phyloP scores from a whole-genome alignment of 1,139 yeast species.

The Nakaseomyces nivariensis region DNA sequence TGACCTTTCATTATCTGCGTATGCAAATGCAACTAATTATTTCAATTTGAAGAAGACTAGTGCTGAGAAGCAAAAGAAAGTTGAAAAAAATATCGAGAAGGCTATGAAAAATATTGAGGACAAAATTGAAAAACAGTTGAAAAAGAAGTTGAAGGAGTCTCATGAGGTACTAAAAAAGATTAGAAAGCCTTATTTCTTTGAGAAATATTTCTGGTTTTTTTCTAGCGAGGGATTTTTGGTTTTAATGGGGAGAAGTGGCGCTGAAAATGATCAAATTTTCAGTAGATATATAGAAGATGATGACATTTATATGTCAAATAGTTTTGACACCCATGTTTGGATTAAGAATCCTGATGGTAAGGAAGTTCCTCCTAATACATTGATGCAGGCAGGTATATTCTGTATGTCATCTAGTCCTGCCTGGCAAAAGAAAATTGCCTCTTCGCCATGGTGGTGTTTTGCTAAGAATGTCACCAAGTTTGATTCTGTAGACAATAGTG shows the following conservation, averaged over 20 bases:
- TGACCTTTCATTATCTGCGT: conserved; percentile 64
- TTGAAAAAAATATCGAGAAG: conserved; percentile 64
- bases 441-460: conserved; percentile 76
- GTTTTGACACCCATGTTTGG: conserved; percentile 63
- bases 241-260: conserved; percentile 72
- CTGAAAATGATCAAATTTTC: conserved; percentile 79
- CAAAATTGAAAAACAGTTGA: conserved; percentile 65
- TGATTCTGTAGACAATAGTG: conserved; percentile 47
- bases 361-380: conserved; percentile 64
- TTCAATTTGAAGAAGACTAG: conserved; percentile 74
- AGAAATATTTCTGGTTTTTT: conserved; percentile 87
- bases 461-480: conserved; percentile 59
- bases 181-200: conserved; percentile 81
- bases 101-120: conserved; percentile 82
- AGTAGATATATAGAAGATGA: conserved; percentile 63
- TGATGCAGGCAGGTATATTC: conserved; percentile 83
- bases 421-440: conserved; percentile 76
- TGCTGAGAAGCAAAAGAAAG: conserved; percentile 67
- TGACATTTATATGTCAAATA: conserved; percentile 71
- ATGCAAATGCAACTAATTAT: conserved; percentile 83
- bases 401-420: conserved; percentile 76
- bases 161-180: conserved; percentile 53
- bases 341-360: conserved; percentile 56
- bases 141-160: conserved; percentile 54
- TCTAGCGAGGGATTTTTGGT: conserved; percentile 83